A percentile compares a stretch with the other conserved stretches of the same genome.
Conservation (phyloP, 2,329 filamentous ascomycete species). For the Pyricularia sp. region DNA sequence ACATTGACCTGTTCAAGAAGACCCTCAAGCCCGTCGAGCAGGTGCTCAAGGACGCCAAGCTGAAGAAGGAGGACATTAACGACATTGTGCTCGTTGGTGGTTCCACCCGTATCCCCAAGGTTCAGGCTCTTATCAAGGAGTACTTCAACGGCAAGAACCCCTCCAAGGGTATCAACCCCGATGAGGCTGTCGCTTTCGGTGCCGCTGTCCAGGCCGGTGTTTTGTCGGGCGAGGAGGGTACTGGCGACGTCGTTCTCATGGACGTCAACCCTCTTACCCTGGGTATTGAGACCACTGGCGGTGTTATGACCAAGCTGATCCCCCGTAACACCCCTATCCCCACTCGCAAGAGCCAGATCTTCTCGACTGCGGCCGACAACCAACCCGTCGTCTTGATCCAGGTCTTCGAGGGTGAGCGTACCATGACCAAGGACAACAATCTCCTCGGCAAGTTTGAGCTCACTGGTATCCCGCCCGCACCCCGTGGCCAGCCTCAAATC, state of each 20-base stretch:
- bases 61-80: slow-evolving; percentile 90
- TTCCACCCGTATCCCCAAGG: slow-evolving; percentile 98
- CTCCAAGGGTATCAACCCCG: slow-evolving; percentile 98
- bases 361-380: slow-evolving; percentile 94
- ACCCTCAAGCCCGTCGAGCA: slow-evolving; percentile 98
- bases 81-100: slow-evolving; percentile 98
- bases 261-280: slow-evolving; percentile 95
- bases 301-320: slow-evolving; percentile 96
- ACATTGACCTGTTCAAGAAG: slow-evolving; percentile 99
- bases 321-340: slow-evolving; percentile 90
- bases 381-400: slow-evolving; percentile 93
- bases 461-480: slow-evolving; percentile 87
- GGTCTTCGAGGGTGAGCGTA: slow-evolving; percentile 89
- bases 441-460: slow-evolving; percentile 96
- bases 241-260: slow-evolving; percentile 80
- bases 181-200: slow-evolving; percentile 97
- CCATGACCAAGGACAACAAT: slow-evolving; percentile 96
- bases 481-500: slow-evolving; percentile 94
- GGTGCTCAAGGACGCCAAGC: slow-evolving; percentile 95
- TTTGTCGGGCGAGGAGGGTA: slow-evolving; percentile 77
- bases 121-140: slow-evolving; percentile 88
- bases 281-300: slow-evolving; percentile 94
- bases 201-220: slow-evolving; percentile 96
- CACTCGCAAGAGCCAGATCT: slow-evolving; percentile 95
- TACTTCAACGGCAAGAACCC: slow-evolving; percentile 94